Base-by-base conservation (phyloP, 1,284 basidiomycete genomes). In the Vanrija sp. region DNA sequence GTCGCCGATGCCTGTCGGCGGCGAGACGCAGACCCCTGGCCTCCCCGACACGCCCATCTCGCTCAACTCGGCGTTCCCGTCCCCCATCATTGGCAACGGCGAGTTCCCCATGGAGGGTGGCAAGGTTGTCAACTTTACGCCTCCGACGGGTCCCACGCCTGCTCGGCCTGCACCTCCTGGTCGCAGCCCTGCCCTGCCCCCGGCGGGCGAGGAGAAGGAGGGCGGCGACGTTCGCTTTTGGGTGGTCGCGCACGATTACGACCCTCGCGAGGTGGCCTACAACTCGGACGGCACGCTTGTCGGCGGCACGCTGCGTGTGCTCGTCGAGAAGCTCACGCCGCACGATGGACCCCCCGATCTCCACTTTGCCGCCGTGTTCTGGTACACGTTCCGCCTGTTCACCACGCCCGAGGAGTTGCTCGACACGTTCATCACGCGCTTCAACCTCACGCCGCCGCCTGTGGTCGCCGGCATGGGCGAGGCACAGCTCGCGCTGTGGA, bases 281-380 rank as follows among this genome's bases (percentile, higher is more conserved):
- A 96, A 95, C 73, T 82, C 82, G 45, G 93, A 98, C 16, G 92
- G 92, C 2, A 83, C 86, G 58, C 83, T 98, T 19, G 88, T 94
- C 8, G 94, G 94, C 25, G 96, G 92, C 1, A 93, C 92, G 2
- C 79, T 98, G 54, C 81, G 83, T 15, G 93, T 88, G 2, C 80
- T 98, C 43, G 86, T 98, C 9, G 93, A 95, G 77, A 91, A 90
- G 78, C 88, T 98, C 86, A 95, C 94, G n/a, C 90, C 93, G 3
- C 90, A 95, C 69, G 91, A 93, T 67, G 86, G 86, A 47, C 75
- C 78, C 55, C 88, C 90, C 29, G 93, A 98, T 65, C 81, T 86
- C 16, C 84, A 85, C 0, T 93, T 97, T 70, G 83, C 86, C 23
- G 84, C 86, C 1, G 87, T 94, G 16, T 98, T 98, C 80, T 95